Base-by-base conservation (phyloP, 2,329 filamentous ascomycete species). In the Penicillium sp. region DNA sequence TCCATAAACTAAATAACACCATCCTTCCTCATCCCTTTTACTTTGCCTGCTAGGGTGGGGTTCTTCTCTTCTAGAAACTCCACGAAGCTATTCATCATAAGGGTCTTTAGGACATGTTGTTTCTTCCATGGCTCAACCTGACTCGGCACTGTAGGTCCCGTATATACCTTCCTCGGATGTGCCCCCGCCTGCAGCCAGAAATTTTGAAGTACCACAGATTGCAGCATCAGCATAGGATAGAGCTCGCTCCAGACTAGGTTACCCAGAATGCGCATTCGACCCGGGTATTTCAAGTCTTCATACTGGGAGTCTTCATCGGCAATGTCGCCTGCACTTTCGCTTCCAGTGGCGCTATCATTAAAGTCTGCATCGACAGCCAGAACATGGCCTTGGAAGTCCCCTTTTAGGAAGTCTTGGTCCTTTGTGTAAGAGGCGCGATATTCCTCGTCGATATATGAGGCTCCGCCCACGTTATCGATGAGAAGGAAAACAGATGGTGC, bases 181-280 rank as follows among this genome's bases (percentile, higher is more conserved):
- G 63, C 38, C 54, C 58, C 58, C 6, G 67, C 63, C 33, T 65
- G 56, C 41, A 59, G 64, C 63, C 62, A 69, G 27, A 68, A 37
- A 25, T 63, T 49, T 33, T 58, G 53, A 23, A 65, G 40, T 17
- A 35, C 25, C 15, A 53, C 51, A 9, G 57, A 47, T 37, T 64
- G 52, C 29, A 58, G 45, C 33, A 40, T 48, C 2, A 60, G 27
- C 51, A 59, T 33, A 2, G 66, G 62, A 37, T 60, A 64, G 17
- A 70, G 19, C 29, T 70, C 67, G 33, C 60, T 61, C 66, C 66
- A 69, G 21, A 70, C 51, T 8, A 69, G 57, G 38, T 62, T 64
- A 40, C 63, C 63, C 35, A 64, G 46, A 29, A 69, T 60, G 15
- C 63, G 66, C 60, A 69, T 58, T n/a, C 52, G 55, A 6, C 66